phyloP scores from a whole-genome alignment of 2,329 filamentous ascomycete species.

The Nannizziopsis barbatae region DNA sequence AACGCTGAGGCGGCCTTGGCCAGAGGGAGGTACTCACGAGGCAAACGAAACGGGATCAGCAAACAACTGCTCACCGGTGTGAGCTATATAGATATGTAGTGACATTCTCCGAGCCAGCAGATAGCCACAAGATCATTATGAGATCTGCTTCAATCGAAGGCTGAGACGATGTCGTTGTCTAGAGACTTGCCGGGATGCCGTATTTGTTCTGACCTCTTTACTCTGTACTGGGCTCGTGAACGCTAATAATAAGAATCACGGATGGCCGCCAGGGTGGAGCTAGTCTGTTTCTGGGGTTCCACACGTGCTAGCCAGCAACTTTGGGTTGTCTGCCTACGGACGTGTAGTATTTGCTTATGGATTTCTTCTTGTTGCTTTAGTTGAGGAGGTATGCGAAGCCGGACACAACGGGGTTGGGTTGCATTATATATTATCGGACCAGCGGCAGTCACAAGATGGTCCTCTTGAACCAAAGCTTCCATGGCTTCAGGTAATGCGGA shows the following conservation, averaged over 20 bases:
- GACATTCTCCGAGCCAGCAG: conserved; percentile 53
- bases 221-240: neutral
- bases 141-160: too few relatives aligned
- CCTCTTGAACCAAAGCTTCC: conserved; percentile 10
- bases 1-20: conserved; percentile 7
- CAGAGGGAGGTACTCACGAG: conserved; percentile 46
- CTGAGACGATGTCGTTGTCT: too few relatives aligned
- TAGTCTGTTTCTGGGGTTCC: conserved; percentile 6
- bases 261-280: conserved; percentile 1
- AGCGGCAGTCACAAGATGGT: conserved; percentile 5
- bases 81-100: conserved; percentile 81
- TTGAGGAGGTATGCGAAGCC: neutral
- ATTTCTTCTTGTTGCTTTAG: too few relatives aligned
- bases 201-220: too few relatives aligned
- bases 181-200: too few relatives aligned
- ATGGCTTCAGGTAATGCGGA: conserved; percentile 28
- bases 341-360: neutral
- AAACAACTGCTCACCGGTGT: conserved; percentile 76
- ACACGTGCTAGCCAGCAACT: neutral
- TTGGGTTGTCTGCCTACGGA: neutral
- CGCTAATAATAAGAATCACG: neutral
- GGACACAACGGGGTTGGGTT: neutral
- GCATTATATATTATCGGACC: neutral
- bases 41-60: conserved; percentile 65
- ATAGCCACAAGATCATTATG: conserved; percentile 2